Evolutionary conservation across 2,329 filamentous ascomycete species (phyloP).

Genomic region (Calycina herbarum): DNA sequence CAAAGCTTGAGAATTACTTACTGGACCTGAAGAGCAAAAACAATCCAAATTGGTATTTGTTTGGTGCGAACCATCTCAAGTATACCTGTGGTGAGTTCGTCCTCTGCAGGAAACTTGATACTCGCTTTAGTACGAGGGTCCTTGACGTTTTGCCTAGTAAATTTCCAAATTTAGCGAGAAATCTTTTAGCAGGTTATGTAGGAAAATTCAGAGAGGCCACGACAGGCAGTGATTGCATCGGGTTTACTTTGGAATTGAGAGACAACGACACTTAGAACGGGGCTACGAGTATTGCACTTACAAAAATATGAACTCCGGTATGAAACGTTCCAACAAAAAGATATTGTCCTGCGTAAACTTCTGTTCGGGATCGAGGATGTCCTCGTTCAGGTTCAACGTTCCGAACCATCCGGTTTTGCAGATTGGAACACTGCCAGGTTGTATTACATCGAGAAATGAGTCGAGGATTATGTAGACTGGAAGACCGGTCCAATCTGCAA

Average conservation of each 20-base stretch:
- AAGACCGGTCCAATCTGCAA: constrained; percentile 12
- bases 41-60: constrained; percentile 14
- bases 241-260: background rate
- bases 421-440: background rate
- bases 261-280: background rate
- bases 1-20: too few relatives aligned
- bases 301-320: constrained; percentile 10
- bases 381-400: constrained; percentile 1
- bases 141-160: constrained; percentile 1
- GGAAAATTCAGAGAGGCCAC: background rate
- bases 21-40: constrained; percentile 13
- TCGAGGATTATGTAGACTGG: background rate
- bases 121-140: background rate
- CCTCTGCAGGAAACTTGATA: constrained; percentile 9
- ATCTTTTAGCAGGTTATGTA: background rate
- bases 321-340: background rate
- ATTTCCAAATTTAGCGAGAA: background rate
- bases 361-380: background rate
- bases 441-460: background rate
- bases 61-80: constrained; percentile 11
- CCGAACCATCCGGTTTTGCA: background rate
- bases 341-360: constrained; percentile 5
- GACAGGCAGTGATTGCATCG: too few relatives aligned
- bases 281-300: background rate
- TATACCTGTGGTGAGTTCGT: constrained; percentile 11